Evolutionary conservation across 2,329 filamentous ascomycete genomes (phyloP).

Genomic region (Ophidiomyces ophidiicola): DNA sequence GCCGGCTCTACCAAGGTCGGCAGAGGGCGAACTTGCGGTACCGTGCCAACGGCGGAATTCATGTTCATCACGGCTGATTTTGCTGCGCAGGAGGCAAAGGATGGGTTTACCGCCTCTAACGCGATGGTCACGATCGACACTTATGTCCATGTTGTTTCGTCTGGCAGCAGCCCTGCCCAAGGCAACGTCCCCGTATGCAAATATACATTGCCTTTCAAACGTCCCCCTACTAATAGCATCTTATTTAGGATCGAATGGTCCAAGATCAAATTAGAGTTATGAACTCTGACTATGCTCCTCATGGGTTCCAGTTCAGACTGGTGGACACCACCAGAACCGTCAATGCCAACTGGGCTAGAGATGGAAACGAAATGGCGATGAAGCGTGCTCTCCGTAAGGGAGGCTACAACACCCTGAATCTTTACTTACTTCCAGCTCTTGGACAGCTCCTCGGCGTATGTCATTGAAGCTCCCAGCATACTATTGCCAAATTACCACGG

Average conservation of each 20-base stretch:
- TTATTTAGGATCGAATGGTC: conserved; percentile 10
- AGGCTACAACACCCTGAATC: conserved; percentile 20
- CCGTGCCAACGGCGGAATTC: conserved; percentile 9
- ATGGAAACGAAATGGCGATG: conserved; percentile 12
- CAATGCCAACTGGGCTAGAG: conserved; percentile 15
- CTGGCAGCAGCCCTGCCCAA: conserved; percentile 19
- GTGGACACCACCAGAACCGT: conserved; percentile 11
- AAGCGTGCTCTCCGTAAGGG: conserved; percentile 18
- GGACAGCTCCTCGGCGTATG: conserved; percentile 8
- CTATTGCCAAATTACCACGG: background rate
- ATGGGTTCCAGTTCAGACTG: conserved; percentile 14
- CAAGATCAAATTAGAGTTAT: conserved; percentile 15
- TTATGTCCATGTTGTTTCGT: conserved; percentile 37
- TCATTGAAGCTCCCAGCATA: background rate
- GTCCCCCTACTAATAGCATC: background rate
- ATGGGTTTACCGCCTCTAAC: background rate
- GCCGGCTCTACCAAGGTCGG: conserved; percentile 3
- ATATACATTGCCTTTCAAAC: background rate
- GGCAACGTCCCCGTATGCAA: conserved; percentile 25
- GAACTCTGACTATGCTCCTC: conserved; percentile 13
- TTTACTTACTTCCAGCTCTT: conserved; percentile 19
- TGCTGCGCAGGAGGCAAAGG: background rate
- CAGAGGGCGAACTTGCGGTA: conserved; percentile 7
- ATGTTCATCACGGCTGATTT: background rate
- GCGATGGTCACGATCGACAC: conserved; percentile 27